Base-by-base conservation (phyloP, 257 asterid genomes). In the Solanum megistacrolobum region DNA sequence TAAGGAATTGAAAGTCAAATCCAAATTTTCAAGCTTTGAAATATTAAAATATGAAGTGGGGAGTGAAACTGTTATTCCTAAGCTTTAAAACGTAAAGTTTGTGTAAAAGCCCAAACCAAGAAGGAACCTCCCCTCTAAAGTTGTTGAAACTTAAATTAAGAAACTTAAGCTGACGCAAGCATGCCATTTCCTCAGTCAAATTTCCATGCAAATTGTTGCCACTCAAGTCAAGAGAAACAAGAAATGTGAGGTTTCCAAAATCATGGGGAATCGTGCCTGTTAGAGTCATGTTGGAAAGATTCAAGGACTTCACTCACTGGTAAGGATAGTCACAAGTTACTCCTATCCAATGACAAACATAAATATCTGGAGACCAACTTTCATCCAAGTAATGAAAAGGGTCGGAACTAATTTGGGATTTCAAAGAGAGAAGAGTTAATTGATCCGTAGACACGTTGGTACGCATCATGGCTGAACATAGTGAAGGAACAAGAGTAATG, bases 241-340 rank as follows among this genome's bases (percentile, higher is more conserved):
- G 58, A 46, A 46, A 46, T 46, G 58, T 46, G 58, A 46, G 58
- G 20, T 46, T 46, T 46, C 58, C 58, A 46, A 46, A 46, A 13
- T 60, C 29, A 0, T 1, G 13, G 0, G 69, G 69, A 23, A 60
- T 60, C 3, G 0, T 60, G 3, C 13, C 27, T 7, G 12, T 60
- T 8, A 60, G 29, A 23, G 29, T 4, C 29, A 8, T 21, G 68
- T 21, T 60, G 27, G 5, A 60, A 60, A 60, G 68, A 21, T 60
- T 60, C 68, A 60, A 60, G 2, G 12, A 60, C 68, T 60, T 21
- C 68, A 60, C 68, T 60, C 27, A 0, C 12, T 60, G 68, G 68
- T 60, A 5, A 60, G 3, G 68, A 60, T 0, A 60, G 11, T 4
- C 13, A 60, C 13, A 21, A 9, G 27, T 60, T 2, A 60, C 6